Conservation (phyloP, 192 early-diverging fungal species). For the Anaeromyces robustus region DNA sequence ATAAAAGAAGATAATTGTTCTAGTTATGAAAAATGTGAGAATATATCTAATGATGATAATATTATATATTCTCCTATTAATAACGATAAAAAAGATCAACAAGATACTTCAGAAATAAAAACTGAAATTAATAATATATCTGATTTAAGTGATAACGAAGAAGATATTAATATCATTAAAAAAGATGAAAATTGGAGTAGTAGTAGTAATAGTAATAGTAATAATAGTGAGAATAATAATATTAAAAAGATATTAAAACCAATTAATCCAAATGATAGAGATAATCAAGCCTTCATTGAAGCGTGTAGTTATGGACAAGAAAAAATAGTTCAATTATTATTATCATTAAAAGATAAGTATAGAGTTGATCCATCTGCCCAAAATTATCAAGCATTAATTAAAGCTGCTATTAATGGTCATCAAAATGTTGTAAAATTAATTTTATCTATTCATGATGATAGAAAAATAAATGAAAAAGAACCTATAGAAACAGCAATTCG, state of each 20-base stretch:
- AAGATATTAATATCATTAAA: too few species aligned
- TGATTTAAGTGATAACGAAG: too few species aligned
- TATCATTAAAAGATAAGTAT: not conserved
- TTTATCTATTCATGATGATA: not conserved
- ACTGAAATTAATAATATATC: too few species aligned
- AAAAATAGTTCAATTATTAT: not conserved
- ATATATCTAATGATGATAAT: too few species aligned
- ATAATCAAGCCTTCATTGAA: not conserved
- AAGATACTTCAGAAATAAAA: too few species aligned
- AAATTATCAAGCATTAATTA: not conserved
- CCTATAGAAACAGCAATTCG: not conserved
- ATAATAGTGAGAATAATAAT: too few species aligned
- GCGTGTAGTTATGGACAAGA: not conserved
- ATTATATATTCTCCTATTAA: too few species aligned
- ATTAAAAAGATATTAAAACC: not conserved
- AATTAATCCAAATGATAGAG: not conserved
- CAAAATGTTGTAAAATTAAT: not conserved
- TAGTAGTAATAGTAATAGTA: too few species aligned
- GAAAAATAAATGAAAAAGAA: not conserved
- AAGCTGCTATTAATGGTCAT: not conserved
- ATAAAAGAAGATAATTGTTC: too few species aligned
- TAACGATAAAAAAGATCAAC: too few species aligned
- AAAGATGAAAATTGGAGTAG: too few species aligned
- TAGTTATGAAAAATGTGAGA: too few species aligned
- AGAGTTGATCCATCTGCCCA: not conserved